Conservation (phyloP, 2,329 filamentous ascomycete species). For the Incumbomyces delicatus region DNA sequence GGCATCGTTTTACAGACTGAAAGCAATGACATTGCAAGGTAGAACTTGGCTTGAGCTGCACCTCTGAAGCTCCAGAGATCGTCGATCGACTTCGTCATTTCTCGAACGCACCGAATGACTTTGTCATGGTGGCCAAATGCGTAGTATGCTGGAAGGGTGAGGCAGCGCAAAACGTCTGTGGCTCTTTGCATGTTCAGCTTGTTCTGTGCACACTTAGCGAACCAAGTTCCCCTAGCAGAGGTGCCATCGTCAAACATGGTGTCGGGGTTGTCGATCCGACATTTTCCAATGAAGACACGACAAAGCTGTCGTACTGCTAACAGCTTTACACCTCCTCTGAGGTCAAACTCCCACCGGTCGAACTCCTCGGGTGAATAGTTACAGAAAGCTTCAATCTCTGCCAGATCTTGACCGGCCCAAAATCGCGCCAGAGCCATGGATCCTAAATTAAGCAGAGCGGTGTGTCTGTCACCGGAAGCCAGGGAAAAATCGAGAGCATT, state of each 20-base stretch:
- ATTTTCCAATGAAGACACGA: constrained; percentile 54
- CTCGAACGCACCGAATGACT: constrained; percentile 33
- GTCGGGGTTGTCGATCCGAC: constrained; percentile 36
- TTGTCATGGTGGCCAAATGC: constrained; percentile 37
- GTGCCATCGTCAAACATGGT: constrained; percentile 45
- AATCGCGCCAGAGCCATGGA: constrained; percentile 48
- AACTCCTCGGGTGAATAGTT: constrained; percentile 48
- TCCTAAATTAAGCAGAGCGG: constrained; percentile 49
- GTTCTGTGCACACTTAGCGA: constrained; percentile 35
- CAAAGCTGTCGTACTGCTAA: constrained; percentile 45
- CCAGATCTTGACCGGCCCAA: constrained; percentile 48
- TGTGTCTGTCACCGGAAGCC: constrained; percentile 48
- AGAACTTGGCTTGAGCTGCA: constrained; percentile 36
- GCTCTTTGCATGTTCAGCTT: constrained; percentile 43
- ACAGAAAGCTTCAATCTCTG: constrained; percentile 49
- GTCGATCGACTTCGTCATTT: constrained; percentile 31
- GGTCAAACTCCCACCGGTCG: constrained; percentile 46
- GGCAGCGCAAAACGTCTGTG: constrained; percentile 47
- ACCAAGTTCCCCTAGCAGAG: constrained; percentile 43
- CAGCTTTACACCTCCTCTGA: constrained; percentile 51
- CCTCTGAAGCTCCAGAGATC: constrained; percentile 39
- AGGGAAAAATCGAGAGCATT: constrained; percentile 47
- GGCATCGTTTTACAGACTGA: constrained; percentile 36
- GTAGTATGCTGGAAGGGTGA: constrained; percentile 38
- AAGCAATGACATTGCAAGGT: constrained; percentile 34